Evolutionary conservation across 768 basidiomycete genomes (phyloP).

Genomic region (Gloeostereum incarnatum): DNA sequence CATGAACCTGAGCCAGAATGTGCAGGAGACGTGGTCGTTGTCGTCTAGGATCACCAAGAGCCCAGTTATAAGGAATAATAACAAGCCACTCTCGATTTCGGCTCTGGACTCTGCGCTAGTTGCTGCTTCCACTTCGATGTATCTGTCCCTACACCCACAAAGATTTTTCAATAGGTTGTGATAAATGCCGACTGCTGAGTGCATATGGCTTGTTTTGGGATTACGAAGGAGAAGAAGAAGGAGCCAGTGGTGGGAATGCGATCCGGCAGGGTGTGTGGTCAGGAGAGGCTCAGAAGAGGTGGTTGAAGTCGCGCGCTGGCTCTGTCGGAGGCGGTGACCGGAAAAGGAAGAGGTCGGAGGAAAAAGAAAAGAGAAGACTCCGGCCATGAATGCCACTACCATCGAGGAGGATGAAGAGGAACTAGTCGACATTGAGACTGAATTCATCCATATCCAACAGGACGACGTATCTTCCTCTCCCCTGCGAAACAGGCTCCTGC

Average conservation of each 20-base stretch:
- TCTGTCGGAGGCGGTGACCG: conserved; percentile 9
- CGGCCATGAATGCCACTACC: conserved; percentile 10
- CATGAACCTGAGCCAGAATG: no score
- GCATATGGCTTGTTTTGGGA: conserved; percentile 72
- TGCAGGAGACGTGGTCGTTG: no score
- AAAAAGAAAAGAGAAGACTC: conserved; percentile 15
- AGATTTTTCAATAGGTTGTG: conserved; percentile 83
- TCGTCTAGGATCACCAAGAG: no score
- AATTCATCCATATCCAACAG: conserved; percentile 34
- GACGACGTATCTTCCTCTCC: conserved; percentile 34
- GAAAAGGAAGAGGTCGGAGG: conserved; percentile 23
- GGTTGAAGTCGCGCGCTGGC: conserved; percentile 24
- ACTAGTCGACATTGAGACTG: conserved; percentile 29
- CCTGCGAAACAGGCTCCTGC: conserved; percentile 40
- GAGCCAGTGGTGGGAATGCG: conserved; percentile 76
- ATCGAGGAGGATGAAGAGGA: conserved; percentile 42
- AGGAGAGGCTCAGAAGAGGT: conserved; percentile 30
- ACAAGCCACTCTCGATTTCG: no score
- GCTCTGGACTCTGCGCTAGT: no score
- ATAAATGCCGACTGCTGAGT: conserved; percentile 77
- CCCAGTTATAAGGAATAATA: no score
- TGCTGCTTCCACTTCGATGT: no score
- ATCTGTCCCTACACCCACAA: conserved; percentile 69
- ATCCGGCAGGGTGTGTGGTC: conserved; percentile 32
- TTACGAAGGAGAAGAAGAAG: conserved; percentile 36